Evolutionary conservation across 192 early-diverging fungal genomes (phyloP).

Genomic region (Umbelopsis ramanniana): DNA sequence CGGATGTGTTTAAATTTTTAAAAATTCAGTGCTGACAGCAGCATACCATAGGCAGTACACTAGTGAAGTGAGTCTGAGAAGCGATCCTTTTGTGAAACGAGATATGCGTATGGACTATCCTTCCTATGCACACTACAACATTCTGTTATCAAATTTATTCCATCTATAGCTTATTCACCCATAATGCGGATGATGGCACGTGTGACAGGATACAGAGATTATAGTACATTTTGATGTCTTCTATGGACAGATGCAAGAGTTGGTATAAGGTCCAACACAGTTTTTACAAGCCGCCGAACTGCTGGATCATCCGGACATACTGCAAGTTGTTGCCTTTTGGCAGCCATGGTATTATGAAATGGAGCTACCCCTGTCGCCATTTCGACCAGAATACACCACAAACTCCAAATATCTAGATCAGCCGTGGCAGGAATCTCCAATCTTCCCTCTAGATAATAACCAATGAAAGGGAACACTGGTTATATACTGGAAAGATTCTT

Average conservation of each 20-base stretch:
- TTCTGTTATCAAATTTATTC: too few relatives aligned
- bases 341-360: slow-evolving; percentile 3
- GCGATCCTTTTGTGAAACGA: too few relatives aligned
- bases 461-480: not conserved
- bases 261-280: slow-evolving; percentile 10
- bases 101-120: too few relatives aligned
- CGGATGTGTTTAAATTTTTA: too few relatives aligned
- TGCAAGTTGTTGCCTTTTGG: not conserved
- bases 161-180: not conserved
- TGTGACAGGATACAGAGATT: not conserved
- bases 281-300: not conserved
- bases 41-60: too few relatives aligned
- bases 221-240: slow-evolving; percentile 14
- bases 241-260: slow-evolving; percentile 19
- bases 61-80: too few relatives aligned
- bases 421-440: slow-evolving; percentile 13
- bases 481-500: not conserved
- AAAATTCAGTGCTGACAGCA: too few relatives aligned
- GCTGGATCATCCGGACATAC: slow-evolving; percentile 10
- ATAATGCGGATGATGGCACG: not conserved
- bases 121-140: too few relatives aligned
- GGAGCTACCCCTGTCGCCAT: slow-evolving; percentile 2
- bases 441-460: not conserved
- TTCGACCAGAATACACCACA: slow-evolving; percentile 16
- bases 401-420: slow-evolving; percentile 15